Conservation (phyloP, 2,329 filamentous ascomycete species). For the Exophiala sp. region DNA sequence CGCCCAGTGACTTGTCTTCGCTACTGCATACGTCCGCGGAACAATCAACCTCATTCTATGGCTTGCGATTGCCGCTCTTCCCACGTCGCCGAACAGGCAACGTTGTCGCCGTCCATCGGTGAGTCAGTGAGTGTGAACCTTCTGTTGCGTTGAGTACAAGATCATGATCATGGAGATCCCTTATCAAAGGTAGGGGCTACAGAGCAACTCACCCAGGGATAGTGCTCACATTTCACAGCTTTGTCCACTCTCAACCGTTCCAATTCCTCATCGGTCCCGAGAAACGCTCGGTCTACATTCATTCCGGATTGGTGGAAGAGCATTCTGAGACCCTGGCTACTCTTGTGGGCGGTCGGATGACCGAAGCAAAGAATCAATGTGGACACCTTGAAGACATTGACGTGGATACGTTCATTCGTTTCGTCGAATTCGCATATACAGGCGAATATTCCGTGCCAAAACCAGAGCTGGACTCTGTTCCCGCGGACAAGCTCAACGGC, state of each 20-base stretch:
- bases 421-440: constrained; percentile 27
- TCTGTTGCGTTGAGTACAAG: too few species aligned
- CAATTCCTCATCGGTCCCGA: constrained; percentile 19
- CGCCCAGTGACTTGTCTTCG: not conserved
- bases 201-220: not conserved
- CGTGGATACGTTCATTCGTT: constrained; percentile 24
- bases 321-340: constrained; percentile 20
- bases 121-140: too few species aligned
- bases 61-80: too few species aligned
- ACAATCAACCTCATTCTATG: too few species aligned
- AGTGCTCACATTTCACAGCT: constrained; percentile 11
- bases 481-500: not conserved
- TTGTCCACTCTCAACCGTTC: constrained; percentile 24
- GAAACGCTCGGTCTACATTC: constrained; percentile 21
- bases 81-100: not conserved
- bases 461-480: not conserved
- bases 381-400: constrained; percentile 22
- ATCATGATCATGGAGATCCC: constrained; percentile 7
- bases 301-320: constrained; percentile 22
- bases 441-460: constrained; percentile 21
- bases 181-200: constrained; percentile 10
- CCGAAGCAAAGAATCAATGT: constrained; percentile 16
- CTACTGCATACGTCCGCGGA: not conserved
- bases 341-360: constrained; percentile 20
- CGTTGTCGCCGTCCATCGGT: not conserved